Evolutionary conservation across 1,139 yeast species (phyloP).

Genomic region (Blastobotrys ciferrii): DNA sequence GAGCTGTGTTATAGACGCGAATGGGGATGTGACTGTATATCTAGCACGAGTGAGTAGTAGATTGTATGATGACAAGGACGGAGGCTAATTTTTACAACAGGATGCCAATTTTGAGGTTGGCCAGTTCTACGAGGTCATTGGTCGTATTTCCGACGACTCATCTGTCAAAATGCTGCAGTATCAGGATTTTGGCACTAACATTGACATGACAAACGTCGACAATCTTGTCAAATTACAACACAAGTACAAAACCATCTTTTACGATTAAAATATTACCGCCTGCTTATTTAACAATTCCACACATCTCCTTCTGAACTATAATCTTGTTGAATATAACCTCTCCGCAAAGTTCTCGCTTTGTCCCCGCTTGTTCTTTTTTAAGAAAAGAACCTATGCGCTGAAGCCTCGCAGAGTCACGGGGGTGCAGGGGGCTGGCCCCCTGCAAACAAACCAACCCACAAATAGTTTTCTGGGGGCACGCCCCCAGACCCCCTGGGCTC

Average conservation of each 20-base stretch:
- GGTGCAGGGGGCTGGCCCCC: too few species aligned
- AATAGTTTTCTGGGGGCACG: too few species aligned
- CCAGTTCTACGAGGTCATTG: conserved; percentile 53
- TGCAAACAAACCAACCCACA: too few species aligned
- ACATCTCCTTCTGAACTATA: too few species aligned
- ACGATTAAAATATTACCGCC: conserved; percentile 17
- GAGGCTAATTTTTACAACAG: conserved; percentile 14
- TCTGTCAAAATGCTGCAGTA: conserved; percentile 45
- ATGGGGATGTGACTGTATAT: conserved; percentile 33
- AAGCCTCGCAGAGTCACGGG: too few species aligned
- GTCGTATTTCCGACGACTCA: conserved; percentile 45
- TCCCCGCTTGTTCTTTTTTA: too few species aligned
- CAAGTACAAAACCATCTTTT: conserved; percentile 26
- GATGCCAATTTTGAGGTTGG: conserved; percentile 36
- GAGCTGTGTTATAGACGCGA: conserved; percentile 29
- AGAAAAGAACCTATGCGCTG: too few species aligned
- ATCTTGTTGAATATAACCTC: too few species aligned
- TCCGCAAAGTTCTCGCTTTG: too few species aligned
- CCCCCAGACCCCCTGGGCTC: too few species aligned
- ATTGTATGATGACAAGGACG: neutral
- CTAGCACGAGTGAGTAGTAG: conserved; percentile 22
- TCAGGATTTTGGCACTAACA: conserved; percentile 44
- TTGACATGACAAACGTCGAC: conserved; percentile 27
- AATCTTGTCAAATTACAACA: conserved; percentile 24
- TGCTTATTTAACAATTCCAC: too few species aligned